Conservation (phyloP, 495 filamentous ascomycete genomes). For the Pyrenopolyporus hunteri region DNA sequence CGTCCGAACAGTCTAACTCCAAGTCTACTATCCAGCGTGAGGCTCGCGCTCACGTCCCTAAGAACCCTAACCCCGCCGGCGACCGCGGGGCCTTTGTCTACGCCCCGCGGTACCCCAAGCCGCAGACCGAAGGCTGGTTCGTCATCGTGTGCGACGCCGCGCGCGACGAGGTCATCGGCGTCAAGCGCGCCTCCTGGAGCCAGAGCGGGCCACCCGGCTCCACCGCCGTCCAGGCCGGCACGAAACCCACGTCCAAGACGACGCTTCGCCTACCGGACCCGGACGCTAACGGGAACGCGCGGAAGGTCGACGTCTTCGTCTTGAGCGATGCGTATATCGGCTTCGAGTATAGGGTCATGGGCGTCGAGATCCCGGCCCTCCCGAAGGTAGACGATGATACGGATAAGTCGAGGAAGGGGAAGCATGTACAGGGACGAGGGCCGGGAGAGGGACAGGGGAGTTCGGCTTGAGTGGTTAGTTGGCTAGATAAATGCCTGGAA, state of each 20-base stretch:
- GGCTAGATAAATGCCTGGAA: not conserved
- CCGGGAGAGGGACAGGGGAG: slow-evolving; percentile 11
- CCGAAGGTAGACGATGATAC: slow-evolving; percentile 46
- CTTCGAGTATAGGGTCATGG: slow-evolving; percentile 69
- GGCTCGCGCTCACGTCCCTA: too few relatives aligned
- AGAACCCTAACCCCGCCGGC: slow-evolving; percentile 68
- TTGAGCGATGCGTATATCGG: slow-evolving; percentile 87
- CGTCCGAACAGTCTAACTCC: too few relatives aligned
- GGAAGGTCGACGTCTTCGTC: slow-evolving; percentile 71
- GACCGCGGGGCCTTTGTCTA: slow-evolving; percentile 74
- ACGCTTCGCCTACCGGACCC: slow-evolving; percentile 67
- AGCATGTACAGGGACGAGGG: not conserved
- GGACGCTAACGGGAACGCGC: slow-evolving; percentile 40
- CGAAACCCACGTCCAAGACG: slow-evolving; percentile 54
- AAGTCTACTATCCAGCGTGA: too few relatives aligned
- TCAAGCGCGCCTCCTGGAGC: slow-evolving; percentile 84
- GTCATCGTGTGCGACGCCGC: slow-evolving; percentile 70
- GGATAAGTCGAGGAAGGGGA: slow-evolving; percentile 40
- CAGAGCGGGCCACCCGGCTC: slow-evolving; percentile 32
- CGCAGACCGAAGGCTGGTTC: slow-evolving; percentile 95
- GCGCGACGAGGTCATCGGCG: slow-evolving; percentile 76
- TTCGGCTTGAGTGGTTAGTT: not conserved
- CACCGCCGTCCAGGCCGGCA: slow-evolving; percentile 36
- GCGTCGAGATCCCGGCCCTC: slow-evolving; percentile 57
- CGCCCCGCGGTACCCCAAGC: slow-evolving; percentile 89